Evolutionary conservation across 768 basidiomycete species (phyloP).

Genomic region (Pleurotus platypus): DNA sequence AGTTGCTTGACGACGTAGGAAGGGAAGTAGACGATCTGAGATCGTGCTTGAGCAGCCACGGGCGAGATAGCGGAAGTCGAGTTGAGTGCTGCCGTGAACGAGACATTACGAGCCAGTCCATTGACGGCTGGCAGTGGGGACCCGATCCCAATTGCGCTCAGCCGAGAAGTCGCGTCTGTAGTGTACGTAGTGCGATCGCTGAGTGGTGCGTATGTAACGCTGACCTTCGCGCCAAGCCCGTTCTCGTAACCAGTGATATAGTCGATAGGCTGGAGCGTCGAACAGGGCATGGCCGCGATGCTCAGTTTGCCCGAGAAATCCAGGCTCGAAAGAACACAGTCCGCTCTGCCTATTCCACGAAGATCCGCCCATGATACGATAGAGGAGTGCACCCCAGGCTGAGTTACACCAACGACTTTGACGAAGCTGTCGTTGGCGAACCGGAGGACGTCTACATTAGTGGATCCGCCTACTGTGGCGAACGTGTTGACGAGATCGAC

Average conservation of each 20-base stretch:
- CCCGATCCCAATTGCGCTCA: neutral
- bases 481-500: slow-evolving; percentile 5
- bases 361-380: slow-evolving; percentile 1
- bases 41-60: neutral
- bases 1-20: slow-evolving; percentile 7
- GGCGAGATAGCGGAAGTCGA: neutral
- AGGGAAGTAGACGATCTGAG: slow-evolving; percentile 5
- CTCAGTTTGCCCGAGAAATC: neutral
- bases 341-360: neutral
- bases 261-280: slow-evolving; percentile 4
- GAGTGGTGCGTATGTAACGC: slow-evolving; percentile 1
- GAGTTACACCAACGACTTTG: neutral
- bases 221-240: slow-evolving; percentile 2
- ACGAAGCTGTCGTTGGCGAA: slow-evolving; percentile 5
- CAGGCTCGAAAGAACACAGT: neutral
- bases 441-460: slow-evolving; percentile 4
- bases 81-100: neutral
- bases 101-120: slow-evolving; percentile 1
- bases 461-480: neutral
- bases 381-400: slow-evolving; percentile 1
- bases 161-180: neutral
- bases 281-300: neutral
- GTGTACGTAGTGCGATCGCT: slow-evolving; percentile 5
- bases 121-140: neutral
- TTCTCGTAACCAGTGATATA: slow-evolving; percentile 4